Base-by-base conservation (phyloP, 805 yeast genomes). In the Candida vaughaniae region DNA sequence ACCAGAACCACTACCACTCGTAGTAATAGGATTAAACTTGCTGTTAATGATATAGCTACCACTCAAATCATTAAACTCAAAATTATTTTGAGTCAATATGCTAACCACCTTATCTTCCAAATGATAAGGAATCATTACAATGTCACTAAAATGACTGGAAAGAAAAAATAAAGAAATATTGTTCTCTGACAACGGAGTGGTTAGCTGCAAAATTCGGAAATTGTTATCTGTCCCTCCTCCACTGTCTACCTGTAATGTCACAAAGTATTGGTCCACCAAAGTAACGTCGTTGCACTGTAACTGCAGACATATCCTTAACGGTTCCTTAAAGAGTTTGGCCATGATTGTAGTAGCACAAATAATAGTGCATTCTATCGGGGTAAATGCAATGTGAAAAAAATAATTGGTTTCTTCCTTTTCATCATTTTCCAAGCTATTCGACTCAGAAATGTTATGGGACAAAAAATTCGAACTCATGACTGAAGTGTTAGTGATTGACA, bases 81-180 rank as follows among this genome's bases (percentile, higher is more conserved):
- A 76, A 29, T 67, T 61, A 28, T 64, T 59, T 22, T 57, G 56
- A 12, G 71, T 64, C 27, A 80, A 54, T 3, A 77, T 66, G 20
- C 52, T 48, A 3, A 74, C 55, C 2, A 78, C 84, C 38, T 67
- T 63, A 1, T 58, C 62, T 42, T 69, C 67, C 5, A 66, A 62
- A 5, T 51, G 47, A 25, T 53, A 55, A 0, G 87, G 87, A n/a
- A 80, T 66, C 31, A 81, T 59, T 16, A 81, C 80, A 31, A 77
- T 75, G 54, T 80, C 85, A 27, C 79, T 73, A 54, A 78, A 80
- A 56, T 80, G 82, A 22, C 80, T 77, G 12, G 80, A 71, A 22
- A 81, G 55, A 55, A 80, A 81, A 51, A 78, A 80, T 22, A 81
- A 62, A 2, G 85, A 71, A 20, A 81, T 77, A 12, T 66, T 69